These are phyloP conservation scores for Castanospermum australe DNA, from an alignment of 306 rosid species.

Conservation along the genomic window DNA sequence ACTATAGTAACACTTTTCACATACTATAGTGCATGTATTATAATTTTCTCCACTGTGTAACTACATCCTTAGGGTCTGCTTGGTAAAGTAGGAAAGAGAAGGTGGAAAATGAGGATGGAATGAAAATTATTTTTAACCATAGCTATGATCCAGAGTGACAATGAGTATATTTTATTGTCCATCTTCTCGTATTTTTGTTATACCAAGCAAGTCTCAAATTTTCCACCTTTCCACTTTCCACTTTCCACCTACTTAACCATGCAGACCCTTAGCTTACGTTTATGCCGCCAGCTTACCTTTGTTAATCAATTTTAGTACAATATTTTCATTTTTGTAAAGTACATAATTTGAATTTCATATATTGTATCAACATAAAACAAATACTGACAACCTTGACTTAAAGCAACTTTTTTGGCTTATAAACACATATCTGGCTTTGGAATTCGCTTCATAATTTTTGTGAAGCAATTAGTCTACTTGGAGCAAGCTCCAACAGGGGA, in stretches of 20 bases:
- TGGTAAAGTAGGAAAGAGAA: constrained; percentile 11
- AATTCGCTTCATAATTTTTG: not conserved
- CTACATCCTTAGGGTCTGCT: not conserved
- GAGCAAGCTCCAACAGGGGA: constrained; percentile 3
- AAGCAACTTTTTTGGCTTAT: not conserved
- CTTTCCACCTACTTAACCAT: not conserved
- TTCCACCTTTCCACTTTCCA: not conserved
- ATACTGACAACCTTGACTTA: not conserved
- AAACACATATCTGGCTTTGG: not conserved
- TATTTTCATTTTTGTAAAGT: not conserved
- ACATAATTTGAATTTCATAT: not conserved
- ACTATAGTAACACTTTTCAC: not conserved
- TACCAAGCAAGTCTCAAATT: not conserved
- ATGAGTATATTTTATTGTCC: not conserved
- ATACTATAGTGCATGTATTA: not conserved
- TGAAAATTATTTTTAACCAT: not conserved
- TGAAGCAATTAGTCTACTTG: not conserved
- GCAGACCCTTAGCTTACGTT: not conserved
- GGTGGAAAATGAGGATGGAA: not conserved
- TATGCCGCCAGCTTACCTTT: not conserved
- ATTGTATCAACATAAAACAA: not conserved
- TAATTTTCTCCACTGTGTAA: not conserved
- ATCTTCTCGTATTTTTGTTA: not conserved
- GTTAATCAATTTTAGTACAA: not conserved
- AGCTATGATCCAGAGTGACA: not conserved